Conservation (phyloP, 1,139 yeast genomes). For the Candida anutae region DNA sequence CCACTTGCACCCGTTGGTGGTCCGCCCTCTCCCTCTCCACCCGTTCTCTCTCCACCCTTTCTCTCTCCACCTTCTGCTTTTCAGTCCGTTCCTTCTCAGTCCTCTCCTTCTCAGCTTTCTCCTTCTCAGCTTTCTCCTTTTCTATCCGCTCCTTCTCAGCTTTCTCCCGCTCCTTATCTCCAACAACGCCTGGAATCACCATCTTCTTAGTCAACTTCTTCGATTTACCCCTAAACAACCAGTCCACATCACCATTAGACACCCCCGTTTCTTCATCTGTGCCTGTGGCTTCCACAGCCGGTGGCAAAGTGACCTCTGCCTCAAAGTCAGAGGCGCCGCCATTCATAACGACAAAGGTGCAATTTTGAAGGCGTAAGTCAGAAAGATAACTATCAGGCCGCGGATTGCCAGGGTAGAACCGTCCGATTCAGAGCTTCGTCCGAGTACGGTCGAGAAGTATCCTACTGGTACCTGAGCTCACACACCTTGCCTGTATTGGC, state of each 20-base stretch:
- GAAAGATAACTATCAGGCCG: too few relatives aligned
- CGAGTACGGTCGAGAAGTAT: too few relatives aligned
- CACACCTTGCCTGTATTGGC: too few relatives aligned
- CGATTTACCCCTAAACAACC: constrained; percentile 63
- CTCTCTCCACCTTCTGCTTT: background rate
- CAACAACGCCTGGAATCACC: constrained; percentile 4
- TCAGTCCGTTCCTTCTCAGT: background rate
- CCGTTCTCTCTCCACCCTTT: background rate
- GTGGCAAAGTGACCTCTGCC: too few relatives aligned
- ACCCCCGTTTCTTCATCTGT: constrained; percentile 45
- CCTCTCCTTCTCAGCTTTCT: background rate
- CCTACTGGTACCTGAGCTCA: too few relatives aligned
- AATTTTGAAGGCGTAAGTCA: too few relatives aligned
- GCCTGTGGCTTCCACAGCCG: too few relatives aligned
- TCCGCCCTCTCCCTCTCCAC: background rate
- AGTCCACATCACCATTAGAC: constrained; percentile 66
- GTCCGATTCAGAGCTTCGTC: too few relatives aligned
- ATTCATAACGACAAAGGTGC: too few relatives aligned
- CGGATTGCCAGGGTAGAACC: too few relatives aligned
- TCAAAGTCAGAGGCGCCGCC: too few relatives aligned
- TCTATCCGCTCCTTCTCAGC: background rate
- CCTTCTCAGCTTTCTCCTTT: background rate
- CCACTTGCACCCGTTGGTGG: background rate
- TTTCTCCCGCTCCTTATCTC: background rate
- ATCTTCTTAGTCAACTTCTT: constrained; percentile 45